Evolutionary conservation across 2,329 filamentous ascomycete genomes (phyloP), one percentile per base, ranked within the genome.

Genomic region (Dactylellina leptospora): DNA sequence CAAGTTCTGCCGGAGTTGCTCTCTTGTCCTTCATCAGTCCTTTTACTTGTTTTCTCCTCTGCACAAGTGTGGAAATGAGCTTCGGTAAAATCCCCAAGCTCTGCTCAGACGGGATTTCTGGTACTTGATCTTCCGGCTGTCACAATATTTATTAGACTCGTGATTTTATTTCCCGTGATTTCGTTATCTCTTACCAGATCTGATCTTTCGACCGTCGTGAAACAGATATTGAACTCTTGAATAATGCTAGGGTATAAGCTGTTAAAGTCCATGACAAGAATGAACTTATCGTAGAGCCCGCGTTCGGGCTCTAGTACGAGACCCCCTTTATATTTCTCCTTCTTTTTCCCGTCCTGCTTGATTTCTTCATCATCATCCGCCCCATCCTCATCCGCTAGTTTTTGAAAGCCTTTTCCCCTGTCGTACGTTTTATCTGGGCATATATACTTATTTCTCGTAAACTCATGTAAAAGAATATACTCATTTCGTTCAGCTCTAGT

Each of bases 221-320:
- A 99, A 83, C 96, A 99, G 76, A 99, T 99, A 81, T 99, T 99
- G 82, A 88, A 99, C 84, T 99, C 96, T 78, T 99, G 96, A 73
- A 99, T 99, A 78, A 99, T 97, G 78, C 92, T 97, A 28, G 95
- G 95, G 78, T 99, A 99, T 74, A 99, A 84, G 77, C 93, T 97
- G 85, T 99, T 99, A 84, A 99, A 99, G 83, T 99, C 95, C 96
- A 99, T 99, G 80, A 99, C 96, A 62, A 99, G 86, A 59, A 99
- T 90, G 80, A 96, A 97, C 81, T 96, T 96, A 84, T 99, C 95
- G 78, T 99, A 99, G 3, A 99, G 85, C 16, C 96, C 95, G 80
- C 93, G 97, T 79, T 97, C 93, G 3, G 95, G 95, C 80, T 99
- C 95, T 77, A 99, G 97, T 64, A 99, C 95, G 28, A 99, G 87